These are phyloP conservation scores for Metarhizium rileyi DNA, from an alignment of 2,329 filamentous ascomycete species.

Conservation along the genomic window DNA sequence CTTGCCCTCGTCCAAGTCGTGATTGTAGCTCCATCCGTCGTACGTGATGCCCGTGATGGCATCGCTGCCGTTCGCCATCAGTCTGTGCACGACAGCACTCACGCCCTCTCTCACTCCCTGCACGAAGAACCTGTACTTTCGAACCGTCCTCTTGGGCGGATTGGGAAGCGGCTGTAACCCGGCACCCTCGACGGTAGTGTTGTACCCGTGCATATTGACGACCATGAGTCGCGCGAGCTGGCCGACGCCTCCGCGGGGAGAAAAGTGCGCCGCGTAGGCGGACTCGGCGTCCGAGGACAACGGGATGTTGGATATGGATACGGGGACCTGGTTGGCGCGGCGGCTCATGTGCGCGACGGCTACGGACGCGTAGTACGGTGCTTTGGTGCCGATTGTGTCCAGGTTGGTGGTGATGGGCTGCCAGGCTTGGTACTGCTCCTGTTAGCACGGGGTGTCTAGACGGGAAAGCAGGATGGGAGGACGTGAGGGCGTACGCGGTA, in stretches of 20 bases:
- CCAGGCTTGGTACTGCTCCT: conserved; percentile 43
- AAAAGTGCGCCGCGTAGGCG: conserved; percentile 36
- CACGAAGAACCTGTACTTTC: conserved; percentile 31
- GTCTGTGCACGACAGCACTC: conserved; percentile 31
- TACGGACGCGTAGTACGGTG: conserved; percentile 55
- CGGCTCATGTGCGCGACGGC: conserved; percentile 39
- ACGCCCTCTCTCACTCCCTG: conserved; percentile 20
- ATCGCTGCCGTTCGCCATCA: conserved; percentile 53
- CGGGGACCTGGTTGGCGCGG: conserved; percentile 10
- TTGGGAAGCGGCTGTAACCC: conserved; percentile 14
- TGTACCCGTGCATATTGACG: conserved; percentile 50
- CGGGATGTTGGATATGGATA: conserved; percentile 39
- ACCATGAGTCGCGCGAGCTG: conserved; percentile 39
- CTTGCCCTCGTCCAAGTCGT: conserved; percentile 43
- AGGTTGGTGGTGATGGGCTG: conserved; percentile 44
- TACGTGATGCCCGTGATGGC: conserved; percentile 52
- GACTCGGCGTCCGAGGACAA: conserved; percentile 31
- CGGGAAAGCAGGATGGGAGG: not conserved
- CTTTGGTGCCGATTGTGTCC: conserved; percentile 45
- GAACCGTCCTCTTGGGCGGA: conserved; percentile 18
- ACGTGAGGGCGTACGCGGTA: conserved; percentile 32
- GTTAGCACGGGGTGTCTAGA: not conserved
- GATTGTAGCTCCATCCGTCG: conserved; percentile 53
- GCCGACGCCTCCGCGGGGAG: conserved; percentile 32
- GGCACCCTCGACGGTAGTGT: conserved; percentile 41